Evolutionary conservation across 306 rosid genomes (phyloP), one percentile per base, ranked within the genome.

Genomic region (Inga laurina): DNA sequence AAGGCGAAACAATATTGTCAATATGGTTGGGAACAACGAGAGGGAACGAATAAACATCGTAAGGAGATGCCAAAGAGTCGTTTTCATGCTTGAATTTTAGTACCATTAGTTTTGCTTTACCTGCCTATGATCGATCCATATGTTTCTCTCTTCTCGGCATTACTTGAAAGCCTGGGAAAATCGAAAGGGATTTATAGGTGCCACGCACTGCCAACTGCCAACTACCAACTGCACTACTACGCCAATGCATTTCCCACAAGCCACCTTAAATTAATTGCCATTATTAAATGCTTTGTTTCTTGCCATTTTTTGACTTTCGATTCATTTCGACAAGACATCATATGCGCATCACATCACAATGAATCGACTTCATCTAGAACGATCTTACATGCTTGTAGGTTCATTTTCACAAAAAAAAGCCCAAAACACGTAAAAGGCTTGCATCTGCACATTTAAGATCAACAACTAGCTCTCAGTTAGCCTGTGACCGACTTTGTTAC

Each of bases 61-160:
- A 51, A 52, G 27, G 83, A 74, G 80, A 73, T 64, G 83, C 70
- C 78, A 80, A 64, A 80, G 67, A n/a, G 84, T 85, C 76, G 44
- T 62, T 81, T 81, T 76, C 71, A 15, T 57, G 30, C 34, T 24
- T 59, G 59, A 76, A 15, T 18, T 75, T 35, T 57, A 76, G 52
- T 70, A 27, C 30, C 1, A 75, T 35, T 57, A 76, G 62, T 76
- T 10, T 85, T 72, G 77, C 72, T 76, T 81, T 76, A 70, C 88
- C 81, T 85, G 71, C 64, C 69, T 41, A 68, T 8, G 27, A 68
- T n/a, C 18, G 16, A 64, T n/a, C 19, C 16, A 51, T 39, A 39
- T 74, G 34, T 34, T 46, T 76, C 15, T 85, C 65, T 32, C 75
- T 82, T 72, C 24, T 71, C 32, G n/a, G 32, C 72, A 77, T 72